Evolutionary conservation across 805 yeast genomes (phyloP).

Genomic region (Priceomyces medius): DNA sequence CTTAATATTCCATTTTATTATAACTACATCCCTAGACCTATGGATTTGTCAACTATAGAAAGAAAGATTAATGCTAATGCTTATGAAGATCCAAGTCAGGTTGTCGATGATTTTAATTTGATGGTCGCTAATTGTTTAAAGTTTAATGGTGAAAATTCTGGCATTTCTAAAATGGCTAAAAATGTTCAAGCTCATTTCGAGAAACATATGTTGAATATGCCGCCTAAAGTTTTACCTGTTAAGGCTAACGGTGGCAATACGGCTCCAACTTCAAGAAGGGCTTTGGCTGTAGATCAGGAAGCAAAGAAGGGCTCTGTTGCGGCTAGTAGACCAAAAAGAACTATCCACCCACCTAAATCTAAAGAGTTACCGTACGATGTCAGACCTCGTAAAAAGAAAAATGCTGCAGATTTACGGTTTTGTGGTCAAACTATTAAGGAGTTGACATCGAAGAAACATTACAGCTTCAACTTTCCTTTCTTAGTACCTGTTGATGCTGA

Average conservation of each 20-base stretch:
- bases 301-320: conserved; percentile 53
- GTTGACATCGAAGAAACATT: conserved; percentile 77
- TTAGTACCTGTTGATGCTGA: conserved; percentile 93
- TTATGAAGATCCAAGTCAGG: conserved; percentile 66
- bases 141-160: conserved; percentile 83
- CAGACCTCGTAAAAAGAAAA: conserved; percentile 88
- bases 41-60: conserved; percentile 93
- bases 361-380: conserved; percentile 90
- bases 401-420: conserved; percentile 83
- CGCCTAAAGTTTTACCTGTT: conserved; percentile 49
- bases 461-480: conserved; percentile 84
- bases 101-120: conserved; percentile 74
- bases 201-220: conserved; percentile 89
- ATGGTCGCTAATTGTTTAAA: conserved; percentile 80
- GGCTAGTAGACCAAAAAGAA: conserved; percentile 90
- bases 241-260: conserved; percentile 15
- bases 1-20: conserved; percentile 89
- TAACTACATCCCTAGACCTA: conserved; percentile 79
- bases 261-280: conserved; percentile 14
- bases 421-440: conserved; percentile 83
- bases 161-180: conserved; percentile 88
- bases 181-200: conserved; percentile 89
- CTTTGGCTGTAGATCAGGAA: conserved; percentile 16
- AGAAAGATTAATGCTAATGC: conserved; percentile 68
- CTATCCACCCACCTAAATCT: conserved; percentile 94